Conservation (phyloP, 2,329 filamentous ascomycete species). For the Aureobasidium mangrovei region DNA sequence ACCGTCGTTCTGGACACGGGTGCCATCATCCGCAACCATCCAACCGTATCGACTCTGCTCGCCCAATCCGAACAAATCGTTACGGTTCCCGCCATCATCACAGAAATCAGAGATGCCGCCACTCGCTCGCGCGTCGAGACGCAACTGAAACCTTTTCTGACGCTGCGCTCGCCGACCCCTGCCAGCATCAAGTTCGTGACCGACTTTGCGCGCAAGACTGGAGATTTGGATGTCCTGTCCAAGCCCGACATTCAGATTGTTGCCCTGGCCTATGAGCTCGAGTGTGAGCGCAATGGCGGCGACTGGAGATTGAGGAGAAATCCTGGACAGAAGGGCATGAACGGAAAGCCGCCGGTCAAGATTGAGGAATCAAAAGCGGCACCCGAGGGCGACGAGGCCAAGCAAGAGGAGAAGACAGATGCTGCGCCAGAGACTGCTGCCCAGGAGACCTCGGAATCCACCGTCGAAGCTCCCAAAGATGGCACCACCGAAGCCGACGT, state of each 20-base stretch:
- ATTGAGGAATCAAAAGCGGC: conserved; percentile 18
- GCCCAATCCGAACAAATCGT: conserved; percentile 66
- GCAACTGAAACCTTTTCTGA: conserved; percentile 76
- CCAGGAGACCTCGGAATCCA: neutral
- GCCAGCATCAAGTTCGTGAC: conserved; percentile 71
- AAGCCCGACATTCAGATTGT: conserved; percentile 81
- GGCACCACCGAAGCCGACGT: neutral
- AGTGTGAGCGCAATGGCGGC: conserved; percentile 81
- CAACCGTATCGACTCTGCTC: conserved; percentile 72
- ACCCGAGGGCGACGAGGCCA: neutral
- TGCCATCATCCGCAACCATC: conserved; percentile 88
- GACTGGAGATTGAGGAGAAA: conserved; percentile 73
- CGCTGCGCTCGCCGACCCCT: conserved; percentile 61
- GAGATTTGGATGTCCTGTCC: conserved; percentile 81
- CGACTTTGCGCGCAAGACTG: conserved; percentile 81
- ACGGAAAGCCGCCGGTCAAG: conserved; percentile 54
- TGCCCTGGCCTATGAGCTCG: conserved; percentile 88
- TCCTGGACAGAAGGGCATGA: conserved; percentile 70
- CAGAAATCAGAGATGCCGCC: conserved; percentile 77
- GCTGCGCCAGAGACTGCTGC: neutral
- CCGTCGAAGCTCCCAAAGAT: neutral
- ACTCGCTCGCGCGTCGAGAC: conserved; percentile 77
- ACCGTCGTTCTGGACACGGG: conserved; percentile 84
- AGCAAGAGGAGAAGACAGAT: conserved; percentile 2
- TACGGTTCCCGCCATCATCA: conserved; percentile 76